Evolutionary conservation across 2,329 filamentous ascomycete genomes (phyloP).

Genomic region (Pseudogymnoascus pannorum): DNA sequence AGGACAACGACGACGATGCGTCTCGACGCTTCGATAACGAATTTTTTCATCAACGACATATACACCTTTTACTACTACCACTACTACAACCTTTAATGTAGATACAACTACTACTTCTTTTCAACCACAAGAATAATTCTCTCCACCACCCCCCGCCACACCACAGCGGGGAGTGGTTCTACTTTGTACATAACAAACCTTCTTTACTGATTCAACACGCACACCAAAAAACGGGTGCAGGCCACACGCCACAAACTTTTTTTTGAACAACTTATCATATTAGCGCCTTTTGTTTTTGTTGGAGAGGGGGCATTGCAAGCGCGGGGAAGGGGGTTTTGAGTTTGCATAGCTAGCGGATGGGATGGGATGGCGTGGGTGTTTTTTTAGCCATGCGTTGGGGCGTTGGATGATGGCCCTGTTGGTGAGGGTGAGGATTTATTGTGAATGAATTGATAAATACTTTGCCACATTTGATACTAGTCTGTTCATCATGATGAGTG

Average conservation of each 20-base stretch:
- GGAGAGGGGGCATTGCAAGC: background rate
- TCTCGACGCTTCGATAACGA: background rate
- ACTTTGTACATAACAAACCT: background rate
- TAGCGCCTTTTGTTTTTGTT: no score
- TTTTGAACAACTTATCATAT: no score
- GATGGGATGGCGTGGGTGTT: no score
- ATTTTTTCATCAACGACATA: background rate
- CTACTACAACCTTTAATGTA: background rate
- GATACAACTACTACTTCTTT: background rate
- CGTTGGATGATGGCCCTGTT: background rate
- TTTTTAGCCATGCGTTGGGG: no score
- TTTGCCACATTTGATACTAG: no score
- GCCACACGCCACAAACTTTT: no score
- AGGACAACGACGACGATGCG: background rate
- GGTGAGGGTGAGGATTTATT: no score
- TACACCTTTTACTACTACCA: background rate
- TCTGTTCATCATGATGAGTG: no score
- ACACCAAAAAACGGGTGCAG: no score
- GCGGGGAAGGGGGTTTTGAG: background rate
- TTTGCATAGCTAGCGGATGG: background rate
- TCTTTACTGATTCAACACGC: conserved; percentile 2
- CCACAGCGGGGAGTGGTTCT: background rate
- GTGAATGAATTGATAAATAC: no score
- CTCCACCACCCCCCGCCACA: background rate
- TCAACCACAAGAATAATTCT: background rate